phyloP scores from a whole-genome alignment of 768 basidiomycete species.

The Tricholoma sp. region DNA sequence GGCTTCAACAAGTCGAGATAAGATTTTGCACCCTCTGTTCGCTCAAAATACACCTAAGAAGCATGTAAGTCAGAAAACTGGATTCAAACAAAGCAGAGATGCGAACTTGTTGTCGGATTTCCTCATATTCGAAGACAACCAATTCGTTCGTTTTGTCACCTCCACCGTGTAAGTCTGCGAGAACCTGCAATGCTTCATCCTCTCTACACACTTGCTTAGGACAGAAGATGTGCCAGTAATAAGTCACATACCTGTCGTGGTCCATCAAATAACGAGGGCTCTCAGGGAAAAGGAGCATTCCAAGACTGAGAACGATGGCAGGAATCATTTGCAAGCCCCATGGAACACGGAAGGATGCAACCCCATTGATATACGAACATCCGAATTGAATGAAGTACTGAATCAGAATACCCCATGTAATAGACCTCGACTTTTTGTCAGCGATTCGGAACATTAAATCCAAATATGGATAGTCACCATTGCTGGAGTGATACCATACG shows the following conservation, averaged over 20 bases:
- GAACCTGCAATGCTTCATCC: conserved; percentile 62
- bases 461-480: conserved; percentile 34
- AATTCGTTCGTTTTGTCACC: conserved; percentile 57
- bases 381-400: conserved; percentile 77
- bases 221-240: not conserved
- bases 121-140: conserved; percentile 65
- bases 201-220: conserved; percentile 24
- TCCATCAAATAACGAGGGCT: conserved; percentile 72
- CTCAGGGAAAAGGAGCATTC: conserved; percentile 68
- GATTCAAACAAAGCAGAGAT: not conserved
- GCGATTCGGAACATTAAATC: not conserved
- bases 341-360: conserved; percentile 73
- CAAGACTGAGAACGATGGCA: conserved; percentile 59
- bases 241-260: conserved; percentile 37
- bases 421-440: conserved; percentile 33
- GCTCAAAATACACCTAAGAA: conserved; percentile 47
- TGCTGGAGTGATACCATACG: conserved; percentile 75
- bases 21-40: conserved; percentile 66
- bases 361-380: conserved; percentile 66
- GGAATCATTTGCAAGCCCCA: conserved; percentile 81
- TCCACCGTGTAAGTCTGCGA: conserved; percentile 69
- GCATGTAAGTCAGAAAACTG: not conserved
- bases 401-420: conserved; percentile 74
- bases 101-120: conserved; percentile 49
- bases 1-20: conserved; percentile 62